These are phyloP conservation scores for Ophiocytium majus DNA, from an alignment of 352 stramenopile genomes.

Conservation along the genomic window DNA sequence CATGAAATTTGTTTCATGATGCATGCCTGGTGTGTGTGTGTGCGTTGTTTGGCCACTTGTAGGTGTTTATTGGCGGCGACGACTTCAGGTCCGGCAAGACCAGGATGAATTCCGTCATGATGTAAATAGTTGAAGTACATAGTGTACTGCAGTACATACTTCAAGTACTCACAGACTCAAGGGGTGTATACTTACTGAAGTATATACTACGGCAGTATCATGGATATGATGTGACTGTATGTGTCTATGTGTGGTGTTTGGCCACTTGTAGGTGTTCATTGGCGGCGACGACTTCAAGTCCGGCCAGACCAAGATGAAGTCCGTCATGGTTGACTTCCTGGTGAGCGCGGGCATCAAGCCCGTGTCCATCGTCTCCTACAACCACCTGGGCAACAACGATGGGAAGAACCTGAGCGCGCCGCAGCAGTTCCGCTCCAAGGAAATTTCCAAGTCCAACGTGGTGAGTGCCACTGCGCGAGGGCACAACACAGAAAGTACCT, in stretches of 20 bases:
- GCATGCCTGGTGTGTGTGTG: no score
- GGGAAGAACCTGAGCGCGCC: conserved; percentile 97
- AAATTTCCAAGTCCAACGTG: conserved; percentile 99
- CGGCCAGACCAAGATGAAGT: conserved; percentile 99
- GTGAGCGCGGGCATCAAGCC: conserved; percentile 98
- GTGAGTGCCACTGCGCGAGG: no score
- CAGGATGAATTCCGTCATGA: conserved; percentile 98
- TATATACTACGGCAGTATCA: no score
- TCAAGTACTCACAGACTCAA: no score
- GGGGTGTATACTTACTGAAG: no score
- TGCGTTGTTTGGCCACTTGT: no score
- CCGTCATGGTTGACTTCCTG: conserved; percentile 97
- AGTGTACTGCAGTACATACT: no score
- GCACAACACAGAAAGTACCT: no score
- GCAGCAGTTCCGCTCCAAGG: conserved; percentile 98
- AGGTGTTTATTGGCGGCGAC: conserved; percentile 95
- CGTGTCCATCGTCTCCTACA: conserved; percentile 98
- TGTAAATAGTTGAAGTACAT: no score
- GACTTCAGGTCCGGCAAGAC: conserved; percentile 99
- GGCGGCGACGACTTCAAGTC: conserved; percentile 99
- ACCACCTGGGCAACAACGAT: conserved; percentile 99
- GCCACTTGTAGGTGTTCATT: conserved; percentile 95
- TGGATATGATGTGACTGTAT: no score
- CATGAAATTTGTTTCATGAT: no score
- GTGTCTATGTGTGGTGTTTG: no score